A percentile compares a stretch with the other conserved stretches of the same genome.
Evolutionary conservation across 306 rosid species (phyloP).

Genomic region (Trifolium subterraneum): DNA sequence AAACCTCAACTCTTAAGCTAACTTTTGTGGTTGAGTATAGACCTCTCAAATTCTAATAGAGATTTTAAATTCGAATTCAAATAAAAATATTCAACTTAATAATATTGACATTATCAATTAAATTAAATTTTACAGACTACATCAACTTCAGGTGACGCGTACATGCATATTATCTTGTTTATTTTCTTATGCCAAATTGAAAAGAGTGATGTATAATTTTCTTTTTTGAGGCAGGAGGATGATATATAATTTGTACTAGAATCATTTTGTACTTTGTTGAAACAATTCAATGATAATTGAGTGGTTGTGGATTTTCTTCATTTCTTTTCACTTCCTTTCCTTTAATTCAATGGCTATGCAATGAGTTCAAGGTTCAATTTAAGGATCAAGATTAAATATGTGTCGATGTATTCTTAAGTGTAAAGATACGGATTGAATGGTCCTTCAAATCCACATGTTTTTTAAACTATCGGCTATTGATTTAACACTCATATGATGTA

Average conservation of each 20-base stretch:
- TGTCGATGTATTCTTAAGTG: neutral
- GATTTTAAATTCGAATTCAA: too few relatives aligned
- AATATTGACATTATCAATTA: too few relatives aligned
- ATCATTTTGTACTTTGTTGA: neutral
- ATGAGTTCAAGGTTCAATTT: neutral
- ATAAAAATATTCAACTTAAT: too few relatives aligned
- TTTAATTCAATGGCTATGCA: conserved; percentile 29
- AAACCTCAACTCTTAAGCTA: too few relatives aligned
- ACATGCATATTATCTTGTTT: neutral
- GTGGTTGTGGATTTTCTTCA: neutral
- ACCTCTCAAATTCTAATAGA: too few relatives aligned
- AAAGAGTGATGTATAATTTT: too few relatives aligned
- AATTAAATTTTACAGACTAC: too few relatives aligned
- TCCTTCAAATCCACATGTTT: too few relatives aligned
- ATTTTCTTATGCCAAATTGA: conserved; percentile 8
- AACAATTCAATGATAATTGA: conserved; percentile 7
- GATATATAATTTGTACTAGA: conserved; percentile 3
- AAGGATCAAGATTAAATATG: neutral
- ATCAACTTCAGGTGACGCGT: neutral
- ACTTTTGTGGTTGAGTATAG: too few relatives aligned
- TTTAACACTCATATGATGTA: too few relatives aligned
- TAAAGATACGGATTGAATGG: neutral
- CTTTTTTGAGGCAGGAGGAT: too few relatives aligned
- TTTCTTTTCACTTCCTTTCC: neutral
- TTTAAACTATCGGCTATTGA: too few relatives aligned